A percentile compares a stretch with the other conserved stretches of the same genome.
phyloP scores from a whole-genome alignment of 2,329 filamentous ascomycete genomes.

The Biscogniauxia mediterranea region DNA sequence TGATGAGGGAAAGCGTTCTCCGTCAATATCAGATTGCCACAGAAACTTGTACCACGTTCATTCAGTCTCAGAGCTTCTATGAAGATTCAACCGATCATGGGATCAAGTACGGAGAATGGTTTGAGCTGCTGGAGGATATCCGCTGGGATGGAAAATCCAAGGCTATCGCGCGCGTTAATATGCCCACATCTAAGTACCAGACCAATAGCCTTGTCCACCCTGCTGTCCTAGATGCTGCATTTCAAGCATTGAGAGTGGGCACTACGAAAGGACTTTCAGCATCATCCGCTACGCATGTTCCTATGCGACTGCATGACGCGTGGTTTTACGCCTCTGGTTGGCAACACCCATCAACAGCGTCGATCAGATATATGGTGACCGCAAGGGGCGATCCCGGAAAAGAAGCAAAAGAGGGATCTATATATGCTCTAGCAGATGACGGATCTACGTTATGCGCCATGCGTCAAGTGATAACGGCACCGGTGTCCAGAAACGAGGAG shows the following conservation, averaged over 20 bases:
- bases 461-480: slow-evolving; percentile 22
- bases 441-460: slow-evolving; percentile 31
- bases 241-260: slow-evolving; percentile 32
- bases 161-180: slow-evolving; percentile 24
- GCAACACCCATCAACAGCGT: slow-evolving; percentile 28
- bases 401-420: slow-evolving; percentile 27
- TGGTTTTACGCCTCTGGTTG: slow-evolving; percentile 36
- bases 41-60: slow-evolving; percentile 19
- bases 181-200: slow-evolving; percentile 18
- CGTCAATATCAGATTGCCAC: slow-evolving; percentile 15
- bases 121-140: slow-evolving; percentile 31
- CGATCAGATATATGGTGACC: slow-evolving; percentile 26
- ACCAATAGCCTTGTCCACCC: slow-evolving; percentile 36
- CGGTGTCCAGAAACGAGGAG: slow-evolving; percentile 24
- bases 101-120: slow-evolving; percentile 32
- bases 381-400: slow-evolving; percentile 10
- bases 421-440: slow-evolving; percentile 32
- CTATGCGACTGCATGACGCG: slow-evolving; percentile 28
- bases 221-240: slow-evolving; percentile 35
- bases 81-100: slow-evolving; percentile 27
- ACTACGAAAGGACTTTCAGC: slow-evolving; percentile 19
- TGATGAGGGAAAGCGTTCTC: slow-evolving; percentile 9
- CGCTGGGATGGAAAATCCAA: slow-evolving; percentile 28
- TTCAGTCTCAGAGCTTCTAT: slow-evolving; percentile 32
- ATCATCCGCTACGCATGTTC: slow-evolving; percentile 28